Evolutionary conservation across 2,329 filamentous ascomycete genomes (phyloP), one percentile per base, ranked within the genome.

Genomic region (Epicoccum nigrum): DNA sequence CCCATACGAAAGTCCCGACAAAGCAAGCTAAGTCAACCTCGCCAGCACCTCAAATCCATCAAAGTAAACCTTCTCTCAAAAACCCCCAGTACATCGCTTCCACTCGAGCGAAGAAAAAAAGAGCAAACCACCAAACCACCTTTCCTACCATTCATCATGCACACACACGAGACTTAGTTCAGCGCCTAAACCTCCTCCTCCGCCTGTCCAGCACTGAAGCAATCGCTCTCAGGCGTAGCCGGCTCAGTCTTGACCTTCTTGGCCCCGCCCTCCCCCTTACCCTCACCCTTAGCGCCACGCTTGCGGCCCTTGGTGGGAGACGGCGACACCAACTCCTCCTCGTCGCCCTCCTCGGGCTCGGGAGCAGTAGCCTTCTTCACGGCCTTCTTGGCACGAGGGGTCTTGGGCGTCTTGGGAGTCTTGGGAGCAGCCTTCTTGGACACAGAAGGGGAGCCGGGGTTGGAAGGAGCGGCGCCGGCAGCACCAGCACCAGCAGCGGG

Each of bases 171-270:
- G n/a, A n/a, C 9, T 9, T 16, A 21, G 5, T 16, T 9, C 8
- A 33, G 7, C 9, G n/a, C 11, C 38, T 20, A 46, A 2, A 30
- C 16, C 1, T 45, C 35, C 1, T 45, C 35, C n/a, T 31, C 41
- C 8, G 5, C 40, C 15, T 5, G 28, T 19, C 34, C 41, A 31
- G 12, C 20, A 12, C 21, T 4, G 11, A 4, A 33, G 9, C 15
- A 12, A 15, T 25, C 37, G 12, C 37, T 30, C 7, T 28, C 48
- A 4, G n/a, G 15, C 2, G 17, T 31, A 27, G 9, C 23, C 2
- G 28, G 12, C 32, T 51, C 49, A 12, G 33, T 4, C 49, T 51
- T 51, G 8, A 38, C 32, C 37, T 51, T 51, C 49, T 51, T 51
- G 7, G 7, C 20, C 19, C 28, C 11, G 6, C 17, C 20, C 25